Base-by-base conservation (phyloP, 352 stramenopile species). In the Globisporangium cederbergense region DNA sequence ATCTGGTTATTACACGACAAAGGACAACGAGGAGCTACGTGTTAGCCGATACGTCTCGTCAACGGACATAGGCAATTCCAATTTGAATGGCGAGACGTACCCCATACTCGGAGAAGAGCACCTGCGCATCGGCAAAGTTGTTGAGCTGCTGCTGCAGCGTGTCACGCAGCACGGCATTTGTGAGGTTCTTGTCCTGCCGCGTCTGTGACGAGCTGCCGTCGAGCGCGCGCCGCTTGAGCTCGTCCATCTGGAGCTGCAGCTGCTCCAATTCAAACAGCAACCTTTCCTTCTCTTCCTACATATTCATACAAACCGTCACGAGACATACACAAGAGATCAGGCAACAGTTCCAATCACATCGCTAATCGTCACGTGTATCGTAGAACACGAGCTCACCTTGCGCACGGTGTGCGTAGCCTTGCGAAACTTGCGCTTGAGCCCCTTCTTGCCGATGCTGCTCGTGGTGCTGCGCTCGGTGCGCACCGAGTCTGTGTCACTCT, bases 251-350 rank as follows among this genome's bases (percentile, higher is more conserved):
- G 34, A 68, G 64, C 62, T 83, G 66, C 36, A 83, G 54, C 32
- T 53, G 43, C 65, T 71, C 16, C 5, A 80, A 57, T 40, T 86
- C 62, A 14, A 51, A 18, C 14, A 75, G 51, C 0, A 86, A 56
- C 38, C 25, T 58, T 49, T 71, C 49, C 36, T 73, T 81, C 59
- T 86, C 71, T 57, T 86, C 77, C 67, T 74, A 47, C 52, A 45
- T 28, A 28, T 28, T 28, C 25, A 28, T 28, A 28, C 25, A 28
- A 28, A 28, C 25, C 25, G 25, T 28, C 25, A 28, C 25, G 25
- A 28, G 25, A 28, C 25, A 28, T 28, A 28, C 25, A 28, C 25
- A 28, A 28, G 2, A 28, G 25, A 28, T 28, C 25, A 28, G 25
- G 25, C 25, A 28, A 28, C 25, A 28, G 25, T 28, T 2, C 25